These are phyloP conservation scores for Pestalotiopsis sp. DNA, from an alignment of 2,329 filamentous ascomycete species.

Conservation along the genomic window DNA sequence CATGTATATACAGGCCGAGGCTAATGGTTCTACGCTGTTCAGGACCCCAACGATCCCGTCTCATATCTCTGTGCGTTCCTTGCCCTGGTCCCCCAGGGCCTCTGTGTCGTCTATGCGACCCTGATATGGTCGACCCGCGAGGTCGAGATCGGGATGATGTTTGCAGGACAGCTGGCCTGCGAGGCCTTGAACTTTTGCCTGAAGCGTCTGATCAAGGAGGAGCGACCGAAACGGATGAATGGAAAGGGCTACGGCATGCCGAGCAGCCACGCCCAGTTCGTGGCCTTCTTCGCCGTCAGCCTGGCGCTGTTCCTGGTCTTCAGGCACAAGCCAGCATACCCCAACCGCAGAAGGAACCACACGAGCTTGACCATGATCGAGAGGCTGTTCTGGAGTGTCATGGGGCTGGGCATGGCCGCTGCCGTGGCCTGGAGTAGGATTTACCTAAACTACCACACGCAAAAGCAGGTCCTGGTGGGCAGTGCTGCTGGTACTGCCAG, in stretches of 20 bases:
- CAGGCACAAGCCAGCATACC: slow-evolving; percentile 66
- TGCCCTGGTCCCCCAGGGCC: slow-evolving; percentile 87
- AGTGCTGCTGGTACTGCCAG: slow-evolving; percentile 69
- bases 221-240: slow-evolving; percentile 80
- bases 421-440: slow-evolving; percentile 80
- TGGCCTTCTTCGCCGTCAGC: slow-evolving; percentile 86
- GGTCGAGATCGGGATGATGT: slow-evolving; percentile 86
- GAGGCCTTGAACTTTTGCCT: slow-evolving; percentile 88
- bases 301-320: slow-evolving; percentile 82
- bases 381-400: slow-evolving; percentile 55
- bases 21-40: slow-evolving; percentile 13
- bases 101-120: slow-evolving; percentile 88
- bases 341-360: slow-evolving; percentile 39
- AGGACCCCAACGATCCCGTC: slow-evolving; percentile 84
- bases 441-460: slow-evolving; percentile 92
- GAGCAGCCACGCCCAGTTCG: slow-evolving; percentile 90
- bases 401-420: slow-evolving; percentile 63
- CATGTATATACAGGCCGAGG: neutral
- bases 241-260: slow-evolving; percentile 99
- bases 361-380: slow-evolving; percentile 63
- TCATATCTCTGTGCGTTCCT: slow-evolving; percentile 93
- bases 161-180: slow-evolving; percentile 87
- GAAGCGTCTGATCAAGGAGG: slow-evolving; percentile 90
- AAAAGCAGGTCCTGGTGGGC: slow-evolving; percentile 84
- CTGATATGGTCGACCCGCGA: slow-evolving; percentile 91